A percentile compares a stretch with the other conserved stretches of the same genome.
phyloP scores from a whole-genome alignment of 2,329 filamentous ascomycete species.

The Alternaria rosae region DNA sequence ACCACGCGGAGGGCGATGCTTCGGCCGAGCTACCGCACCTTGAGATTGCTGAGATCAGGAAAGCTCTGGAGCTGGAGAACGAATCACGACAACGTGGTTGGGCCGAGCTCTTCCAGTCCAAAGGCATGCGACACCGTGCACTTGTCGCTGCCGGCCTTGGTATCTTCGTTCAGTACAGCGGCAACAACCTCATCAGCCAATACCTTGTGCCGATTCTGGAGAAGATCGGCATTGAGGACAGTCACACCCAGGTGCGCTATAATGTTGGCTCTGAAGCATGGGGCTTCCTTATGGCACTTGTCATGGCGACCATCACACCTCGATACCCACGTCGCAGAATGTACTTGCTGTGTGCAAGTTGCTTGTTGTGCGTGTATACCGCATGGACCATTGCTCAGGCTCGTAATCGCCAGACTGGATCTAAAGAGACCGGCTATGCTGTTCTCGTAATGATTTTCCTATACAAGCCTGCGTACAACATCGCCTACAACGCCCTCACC shows the following conservation, averaged over 20 bases:
- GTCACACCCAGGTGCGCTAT: constrained; percentile 46
- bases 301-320: constrained; percentile 64
- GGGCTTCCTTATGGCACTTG: constrained; percentile 64
- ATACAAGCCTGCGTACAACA: constrained; percentile 62
- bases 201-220: constrained; percentile 70
- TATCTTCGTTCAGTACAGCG: constrained; percentile 72
- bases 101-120: constrained; percentile 67
- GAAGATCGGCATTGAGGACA: constrained; percentile 66
- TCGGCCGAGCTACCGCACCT: constrained; percentile 66
- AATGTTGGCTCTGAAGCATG: constrained; percentile 67
- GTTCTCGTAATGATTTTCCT: constrained; percentile 62
- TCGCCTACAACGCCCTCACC: constrained; percentile 66
- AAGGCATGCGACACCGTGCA: constrained; percentile 70
- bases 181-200: constrained; percentile 70
- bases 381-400: constrained; percentile 54
- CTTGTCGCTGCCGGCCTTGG: constrained; percentile 69
- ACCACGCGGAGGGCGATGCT: constrained; percentile 68
- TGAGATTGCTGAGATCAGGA: constrained; percentile 71
- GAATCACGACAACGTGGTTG: constrained; percentile 61
- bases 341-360: constrained; percentile 57
- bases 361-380: constrained; percentile 45
- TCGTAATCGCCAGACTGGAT: constrained; percentile 58
- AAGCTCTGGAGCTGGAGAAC: constrained; percentile 67
- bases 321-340: constrained; percentile 63
- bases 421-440: constrained; percentile 47